phyloP scores from a whole-genome alignment of 352 stramenopile species.

The Pythium scleroteichum region DNA sequence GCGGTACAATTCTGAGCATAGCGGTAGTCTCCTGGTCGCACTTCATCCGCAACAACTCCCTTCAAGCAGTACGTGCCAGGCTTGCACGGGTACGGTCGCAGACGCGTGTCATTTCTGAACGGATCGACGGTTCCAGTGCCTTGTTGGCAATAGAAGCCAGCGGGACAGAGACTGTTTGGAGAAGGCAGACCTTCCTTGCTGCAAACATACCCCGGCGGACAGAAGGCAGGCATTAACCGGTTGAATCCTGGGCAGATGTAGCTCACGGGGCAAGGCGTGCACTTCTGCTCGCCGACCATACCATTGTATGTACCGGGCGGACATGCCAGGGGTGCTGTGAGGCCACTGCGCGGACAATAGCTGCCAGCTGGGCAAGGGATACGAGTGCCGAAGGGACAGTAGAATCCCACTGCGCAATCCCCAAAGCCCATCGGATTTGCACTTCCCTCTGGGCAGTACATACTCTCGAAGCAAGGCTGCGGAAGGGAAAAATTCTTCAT shows the following conservation, averaged over 20 bases:
- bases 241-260: constrained; percentile 95
- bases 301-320: constrained; percentile 92
- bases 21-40: constrained; percentile 83
- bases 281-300: constrained; percentile 90
- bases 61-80: constrained; percentile 96
- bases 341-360: constrained; percentile 88
- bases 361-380: constrained; percentile 91
- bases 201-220: constrained; percentile 92
- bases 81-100: constrained; percentile 94
- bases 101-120: constrained; percentile 96
- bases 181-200: constrained; percentile 77
- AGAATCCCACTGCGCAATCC: constrained; percentile 88
- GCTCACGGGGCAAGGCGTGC: constrained; percentile 87
- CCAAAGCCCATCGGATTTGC: constrained; percentile 78
- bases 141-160: constrained; percentile 95
- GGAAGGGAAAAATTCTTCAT: constrained; percentile 90
- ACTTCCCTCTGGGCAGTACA: constrained; percentile 92
- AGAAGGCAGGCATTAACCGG: constrained; percentile 90
- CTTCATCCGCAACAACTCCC: constrained; percentile 90
- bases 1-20: constrained; percentile 93
- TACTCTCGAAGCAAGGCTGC: constrained; percentile 87
- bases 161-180: constrained; percentile 93
- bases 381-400: constrained; percentile 89
- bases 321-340: constrained; percentile 88
- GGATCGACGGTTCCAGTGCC: constrained; percentile 93